Evolutionary conservation across 441 rosid species (phyloP).

Genomic region (Erodium trifolium): DNA sequence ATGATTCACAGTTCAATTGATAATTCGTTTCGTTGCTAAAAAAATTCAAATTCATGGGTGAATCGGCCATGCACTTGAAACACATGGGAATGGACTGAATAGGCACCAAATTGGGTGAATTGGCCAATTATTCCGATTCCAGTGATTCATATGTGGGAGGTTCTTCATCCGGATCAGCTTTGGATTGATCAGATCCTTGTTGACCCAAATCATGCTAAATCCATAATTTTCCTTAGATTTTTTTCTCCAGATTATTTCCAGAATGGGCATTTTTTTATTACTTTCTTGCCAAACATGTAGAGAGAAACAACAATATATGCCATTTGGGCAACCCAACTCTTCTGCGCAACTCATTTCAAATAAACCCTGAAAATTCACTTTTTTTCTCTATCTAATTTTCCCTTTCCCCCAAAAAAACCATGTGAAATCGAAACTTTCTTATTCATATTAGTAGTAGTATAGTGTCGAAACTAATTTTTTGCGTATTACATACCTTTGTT

Average conservation of each 20-base stretch:
- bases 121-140: background rate
- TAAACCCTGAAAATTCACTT: background rate
- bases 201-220: background rate
- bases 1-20: background rate
- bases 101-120: background rate
- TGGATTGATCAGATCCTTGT: background rate
- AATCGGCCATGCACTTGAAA: background rate
- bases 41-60: background rate
- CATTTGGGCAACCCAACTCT: background rate
- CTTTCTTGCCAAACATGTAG: background rate
- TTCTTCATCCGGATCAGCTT: background rate
- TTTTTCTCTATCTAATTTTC: background rate
- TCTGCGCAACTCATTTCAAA: too few relatives aligned
- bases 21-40: background rate
- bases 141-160: background rate
- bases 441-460: background rate
- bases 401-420: background rate
- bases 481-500: background rate
- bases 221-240: background rate
- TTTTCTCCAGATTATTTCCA: too few relatives aligned
- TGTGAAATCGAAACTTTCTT: background rate
- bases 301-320: background rate
- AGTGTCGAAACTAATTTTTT: background rate
- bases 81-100: background rate
- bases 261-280: background rate